Evolutionary conservation across 75 land plant species (phyloP).

Genomic region (Pseudotsuga menziesii): DNA sequence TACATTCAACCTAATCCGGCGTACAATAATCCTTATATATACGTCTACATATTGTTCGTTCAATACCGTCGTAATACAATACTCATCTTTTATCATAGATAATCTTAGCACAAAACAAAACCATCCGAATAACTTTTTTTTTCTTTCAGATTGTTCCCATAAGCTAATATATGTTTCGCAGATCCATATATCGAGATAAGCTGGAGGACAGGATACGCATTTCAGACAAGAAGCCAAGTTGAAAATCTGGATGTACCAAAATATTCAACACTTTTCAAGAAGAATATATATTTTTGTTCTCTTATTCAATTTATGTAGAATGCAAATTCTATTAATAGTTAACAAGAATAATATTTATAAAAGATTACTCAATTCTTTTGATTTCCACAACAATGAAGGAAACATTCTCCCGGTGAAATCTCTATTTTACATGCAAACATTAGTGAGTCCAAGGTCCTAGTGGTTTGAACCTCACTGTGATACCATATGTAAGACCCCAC

Average conservation of each 20-base stretch:
- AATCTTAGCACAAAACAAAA: not conserved
- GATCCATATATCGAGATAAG: not conserved
- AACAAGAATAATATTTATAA: too few relatives aligned
- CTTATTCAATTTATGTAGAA: too few relatives aligned
- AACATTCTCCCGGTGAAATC: too few relatives aligned
- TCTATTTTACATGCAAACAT: too few relatives aligned
- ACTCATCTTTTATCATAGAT: not conserved
- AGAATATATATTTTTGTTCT: too few relatives aligned
- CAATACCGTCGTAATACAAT: not conserved
- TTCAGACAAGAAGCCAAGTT: slow-evolving; percentile 70
- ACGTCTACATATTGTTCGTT: not conserved
- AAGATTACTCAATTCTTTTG: too few relatives aligned
- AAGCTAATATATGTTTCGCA: not conserved
- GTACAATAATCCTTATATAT: not conserved
- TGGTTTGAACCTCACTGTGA: too few relatives aligned
- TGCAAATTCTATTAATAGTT: too few relatives aligned
- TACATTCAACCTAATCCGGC: not conserved
- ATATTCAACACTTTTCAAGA: too few relatives aligned
- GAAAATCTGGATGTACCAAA: slow-evolving; percentile 76
- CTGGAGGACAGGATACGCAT: slow-evolving; percentile 47
- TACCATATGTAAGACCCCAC: too few relatives aligned
- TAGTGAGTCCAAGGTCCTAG: too few relatives aligned
- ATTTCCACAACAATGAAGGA: too few relatives aligned
- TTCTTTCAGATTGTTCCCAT: not conserved
- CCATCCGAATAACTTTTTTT: not conserved